Base-by-base conservation (phyloP, 2,329 filamentous ascomycete species). In the Trichoderma harzianum region DNA sequence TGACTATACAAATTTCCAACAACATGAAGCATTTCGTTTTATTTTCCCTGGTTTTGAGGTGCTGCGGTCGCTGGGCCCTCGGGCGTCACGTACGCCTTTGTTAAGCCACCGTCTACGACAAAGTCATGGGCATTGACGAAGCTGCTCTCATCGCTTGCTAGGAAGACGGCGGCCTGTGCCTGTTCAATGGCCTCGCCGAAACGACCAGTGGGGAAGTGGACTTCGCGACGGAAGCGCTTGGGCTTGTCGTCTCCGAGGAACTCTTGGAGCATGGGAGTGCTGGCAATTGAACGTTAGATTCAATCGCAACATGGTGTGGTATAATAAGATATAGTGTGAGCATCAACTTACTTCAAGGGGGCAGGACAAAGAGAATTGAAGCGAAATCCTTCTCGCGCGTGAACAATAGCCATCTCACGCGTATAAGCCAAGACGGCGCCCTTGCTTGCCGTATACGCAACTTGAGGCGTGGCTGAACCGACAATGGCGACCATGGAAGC, bases 141-240 rank as follows among this genome's bases (percentile, higher is more conserved):
- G 85, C 92, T 93, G 78, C 91, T 90, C 85, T 97, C 94, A 76
- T 97, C 94, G 75, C 91, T 94, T 10, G 94, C 94, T 73, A 97
- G 83, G 84, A 97, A 97, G 10, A 97, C 80, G 0, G 97, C 94
- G 6, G 93, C 94, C 74, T 97, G 92, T 0, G 94, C 94, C 85
- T 97, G 94, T 86, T 97, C 94, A 73, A 97, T 85, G n/a, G 95
- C 93, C 86, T 97, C 94, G 65, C 94, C 94, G 78, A 97, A 97
- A 14, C 95, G 89, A 53, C 94, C 94, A 7, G 88, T 89, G 7
- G 94, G 94, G 87, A 97, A 97, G 82, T 97, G 94, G 24, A 97
- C 87, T 85, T 97, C 94, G 71, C 94, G 92, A 62, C 95, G 88
- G 78, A 89, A 84, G 36, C 94, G 90, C 88, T 97, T 97, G 73